phyloP scores from a whole-genome alignment of 73 alveolate species.

The Paramecium caudatum region DNA sequence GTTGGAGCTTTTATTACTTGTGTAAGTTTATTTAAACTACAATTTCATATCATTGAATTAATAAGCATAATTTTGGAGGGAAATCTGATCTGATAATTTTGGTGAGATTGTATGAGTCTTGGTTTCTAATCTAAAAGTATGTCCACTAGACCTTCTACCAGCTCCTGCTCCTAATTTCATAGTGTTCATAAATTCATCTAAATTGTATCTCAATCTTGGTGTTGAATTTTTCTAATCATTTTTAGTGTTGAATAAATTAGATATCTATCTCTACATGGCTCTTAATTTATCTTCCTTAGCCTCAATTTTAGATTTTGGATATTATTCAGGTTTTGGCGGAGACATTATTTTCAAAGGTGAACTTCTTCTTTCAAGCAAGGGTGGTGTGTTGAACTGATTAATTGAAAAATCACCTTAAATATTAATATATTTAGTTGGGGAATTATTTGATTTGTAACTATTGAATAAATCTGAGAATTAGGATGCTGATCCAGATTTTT shows the following conservation, averaged over 20 bases:
- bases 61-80: slow-evolving; percentile 30
- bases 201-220: slow-evolving; percentile 16
- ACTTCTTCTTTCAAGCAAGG: slow-evolving; percentile 20
- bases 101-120: slow-evolving; percentile 25
- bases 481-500: slow-evolving; percentile 17
- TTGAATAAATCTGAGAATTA: slow-evolving; percentile 30
- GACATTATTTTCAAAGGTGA: slow-evolving; percentile 18
- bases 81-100: slow-evolving; percentile 22
- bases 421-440: slow-evolving; percentile 39
- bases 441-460: slow-evolving; percentile 14
- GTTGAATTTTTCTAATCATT: slow-evolving; percentile 37
- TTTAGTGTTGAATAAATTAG: slow-evolving; percentile 8
- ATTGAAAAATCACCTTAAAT: slow-evolving; percentile 30
- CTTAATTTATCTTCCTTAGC: not conserved
- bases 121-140: not conserved
- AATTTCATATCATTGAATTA: slow-evolving; percentile 29
- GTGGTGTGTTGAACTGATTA: slow-evolving; percentile 2
- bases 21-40: slow-evolving; percentile 33
- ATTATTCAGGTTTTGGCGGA: slow-evolving; percentile 47
- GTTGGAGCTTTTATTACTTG: not conserved
- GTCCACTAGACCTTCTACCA: slow-evolving; percentile 52
- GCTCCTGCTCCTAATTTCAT: not conserved
- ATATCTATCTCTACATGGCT: slow-evolving; percentile 25
- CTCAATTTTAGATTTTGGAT: not conserved
- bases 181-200: slow-evolving; percentile 28